Base-by-base conservation (phyloP, 306 rosid genomes). In the Vigna unguiculata region DNA sequence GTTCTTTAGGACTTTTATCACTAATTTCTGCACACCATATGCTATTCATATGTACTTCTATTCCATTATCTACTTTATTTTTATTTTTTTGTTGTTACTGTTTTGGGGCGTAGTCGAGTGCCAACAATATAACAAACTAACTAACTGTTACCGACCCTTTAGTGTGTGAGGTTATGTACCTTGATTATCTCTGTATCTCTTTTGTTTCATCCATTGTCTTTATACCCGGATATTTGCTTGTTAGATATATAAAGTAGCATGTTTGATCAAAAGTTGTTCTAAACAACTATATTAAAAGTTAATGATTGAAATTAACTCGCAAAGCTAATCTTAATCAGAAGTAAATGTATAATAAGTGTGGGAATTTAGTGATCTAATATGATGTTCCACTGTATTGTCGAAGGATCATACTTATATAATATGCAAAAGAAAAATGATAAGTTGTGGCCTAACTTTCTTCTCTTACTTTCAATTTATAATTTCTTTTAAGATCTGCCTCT, bases 1-100 rank as follows among this genome's bases (percentile, higher is more conserved):
- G 71, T 72, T 48, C 80, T 69, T 10, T 67, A 81, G 64, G 16
- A 28, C 14, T 59, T 70, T 59, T 55, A 12, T 12, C 1, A 43
- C 16, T 41, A 43, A 2, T 43, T 43, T 43, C 71, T 38, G 12
- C 30, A 11, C 6, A 20, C 57, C 48, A 28, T 47, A 10, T 15
- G 55, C 24, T 68, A 46, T 47, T 46, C 8, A 7, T 45, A 10
- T 68, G 28, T 48, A 69, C 14, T 69, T 48, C n/a, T 48, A 25
- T 69, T 6, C 19, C 45, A 9, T 34, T 34, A 4, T 40, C 17
- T 20, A 2, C 13, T 32, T 61, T 4, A 0, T 32, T 36, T 34
- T 0, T n/a, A n/a, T n/a, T 61, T 63, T 16, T 13, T 1, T 0
- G 0, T 61, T 32, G 20, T 60, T 60, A 30, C 16, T 63, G 15